Percentiles rank a stretch among this genome's conserved stretches.
phyloP scores from a whole-genome alignment of 352 stramenopile genomes.

The Phytophthora gonapodyides region DNA sequence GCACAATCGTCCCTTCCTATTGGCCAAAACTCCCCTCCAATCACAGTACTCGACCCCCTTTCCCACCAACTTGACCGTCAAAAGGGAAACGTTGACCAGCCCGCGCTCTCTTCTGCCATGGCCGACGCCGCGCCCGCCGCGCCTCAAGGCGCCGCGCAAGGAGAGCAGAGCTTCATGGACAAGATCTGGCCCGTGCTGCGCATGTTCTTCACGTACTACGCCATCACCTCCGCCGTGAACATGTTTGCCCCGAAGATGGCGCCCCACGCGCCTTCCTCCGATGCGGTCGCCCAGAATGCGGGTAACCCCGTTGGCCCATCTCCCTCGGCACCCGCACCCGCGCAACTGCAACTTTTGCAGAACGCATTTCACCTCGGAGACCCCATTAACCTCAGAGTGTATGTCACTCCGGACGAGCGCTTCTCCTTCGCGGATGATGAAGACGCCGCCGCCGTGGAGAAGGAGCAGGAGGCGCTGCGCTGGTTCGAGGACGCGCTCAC shows the following conservation, averaged over 20 bases:
- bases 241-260: constrained; percentile 34
- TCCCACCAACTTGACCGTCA: neutral
- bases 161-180: constrained; percentile 53
- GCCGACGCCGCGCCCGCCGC: constrained; percentile 16
- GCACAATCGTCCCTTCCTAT: neutral
- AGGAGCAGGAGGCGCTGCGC: constrained; percentile 62
- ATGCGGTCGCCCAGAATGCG: constrained; percentile 23
- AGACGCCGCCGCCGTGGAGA: constrained; percentile 22
- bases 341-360: constrained; percentile 27
- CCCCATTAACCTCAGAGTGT: constrained; percentile 64
- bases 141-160: constrained; percentile 19
- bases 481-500: constrained; percentile 60
- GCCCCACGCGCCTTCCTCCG: neutral
- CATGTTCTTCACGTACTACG: constrained; percentile 86
- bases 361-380: constrained; percentile 71
- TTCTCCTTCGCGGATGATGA: constrained; percentile 59
- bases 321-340: neutral
- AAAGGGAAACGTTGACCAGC: too few relatives aligned
- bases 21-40: constrained; percentile 16
- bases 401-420: constrained; percentile 49
- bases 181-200: constrained; percentile 68
- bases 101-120: constrained; percentile 7
- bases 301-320: constrained; percentile 21
- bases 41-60: neutral
- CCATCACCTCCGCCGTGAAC: constrained; percentile 62